Percentiles rank a stretch among this genome's conserved stretches.
Evolutionary conservation across 108 stramenopile species (phyloP).

Genomic region (Skeletonema costatum): DNA sequence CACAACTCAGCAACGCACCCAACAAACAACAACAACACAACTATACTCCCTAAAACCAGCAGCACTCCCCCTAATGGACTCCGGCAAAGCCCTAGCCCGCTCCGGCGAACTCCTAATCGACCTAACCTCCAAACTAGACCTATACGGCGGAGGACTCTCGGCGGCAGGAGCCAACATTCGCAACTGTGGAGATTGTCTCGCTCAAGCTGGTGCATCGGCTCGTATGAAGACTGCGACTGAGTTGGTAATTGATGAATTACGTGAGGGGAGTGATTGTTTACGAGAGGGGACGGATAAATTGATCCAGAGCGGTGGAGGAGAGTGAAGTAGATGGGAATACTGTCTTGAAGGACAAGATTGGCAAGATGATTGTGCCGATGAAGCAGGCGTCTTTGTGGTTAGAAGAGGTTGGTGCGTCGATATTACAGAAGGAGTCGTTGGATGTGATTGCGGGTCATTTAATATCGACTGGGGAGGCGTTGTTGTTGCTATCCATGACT

Average conservation of each 20-base stretch:
- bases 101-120: conserved; percentile 81
- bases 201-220: conserved; percentile 82
- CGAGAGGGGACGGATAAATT: conserved; percentile 56
- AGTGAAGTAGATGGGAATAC: conserved; percentile 47
- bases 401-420: conserved; percentile 60
- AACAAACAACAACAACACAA: conserved; percentile 8
- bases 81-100: conserved; percentile 79
- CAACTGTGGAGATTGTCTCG: conserved; percentile 74
- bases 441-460: conserved; percentile 53
- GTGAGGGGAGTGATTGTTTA: conserved; percentile 75
- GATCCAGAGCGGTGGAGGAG: conserved; percentile 52
- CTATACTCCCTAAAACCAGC: conserved; percentile 69
- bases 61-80: conserved; percentile 71
- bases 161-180: conserved; percentile 69
- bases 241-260: conserved; percentile 79
- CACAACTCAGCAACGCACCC: too few species aligned
- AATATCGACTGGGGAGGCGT: conserved; percentile 37
- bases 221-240: conserved; percentile 80
- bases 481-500: conserved; percentile 26
- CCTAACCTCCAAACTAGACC: conserved; percentile 49
- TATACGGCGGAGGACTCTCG: conserved; percentile 79
- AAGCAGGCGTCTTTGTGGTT: conserved; percentile 25
- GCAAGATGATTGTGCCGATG: conserved; percentile 24
- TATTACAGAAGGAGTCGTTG: conserved; percentile 47
- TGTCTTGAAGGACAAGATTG: conserved; percentile 28